Evolutionary conservation across 306 rosid genomes (phyloP), one percentile per base, ranked within the genome.

Genomic region (Parietaria judaica): DNA sequence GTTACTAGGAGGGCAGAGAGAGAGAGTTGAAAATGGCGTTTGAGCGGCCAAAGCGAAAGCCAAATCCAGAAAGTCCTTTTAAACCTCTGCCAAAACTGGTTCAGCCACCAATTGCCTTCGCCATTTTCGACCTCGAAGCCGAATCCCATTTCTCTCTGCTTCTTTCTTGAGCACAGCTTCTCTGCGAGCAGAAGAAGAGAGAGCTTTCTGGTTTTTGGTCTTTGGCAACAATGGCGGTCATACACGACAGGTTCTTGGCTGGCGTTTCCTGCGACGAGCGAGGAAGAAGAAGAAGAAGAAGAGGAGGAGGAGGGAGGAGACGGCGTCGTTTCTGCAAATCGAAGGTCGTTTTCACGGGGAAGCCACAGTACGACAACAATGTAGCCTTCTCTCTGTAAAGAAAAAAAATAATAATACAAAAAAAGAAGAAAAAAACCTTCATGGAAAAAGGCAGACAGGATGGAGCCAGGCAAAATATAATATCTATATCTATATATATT

Each of bases 11-110:
- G 71, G 66, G 68, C 65, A 78, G 73, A 70, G 59, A 84, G 73
- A 67, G 81, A 90, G 64, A 79, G 79, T 79, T 83, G 90, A 86
- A 84, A 86, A 77, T 70, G 88, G 82, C 84, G 61, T 78, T 82
- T 86, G 79, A 84, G 84, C 82, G 77, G 78, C 80, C 83, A 63
- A 64, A 73, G 77, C 78, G 61, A 73, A 81, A 71, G 72, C 78
- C 66, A 73, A 81, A 71, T 81, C 84, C 81, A 73, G 70, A 70
- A 76, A 14, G 64, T 69, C 60, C n/a, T 63, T 43, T 53, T 52
- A 67, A 23, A 66, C 74, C 61, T 49, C 79, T 65, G 74, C 64
- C 72, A 59, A 66, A 74, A 47, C 83, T 70, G 52, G 58, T 70
- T 57, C 71, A 75, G 69, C 75, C 46, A 78, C 86, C 88, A 79